Evolutionary conservation across 768 basidiomycete genomes (phyloP).

Genomic region (Gelatoporia subvermispora): DNA sequence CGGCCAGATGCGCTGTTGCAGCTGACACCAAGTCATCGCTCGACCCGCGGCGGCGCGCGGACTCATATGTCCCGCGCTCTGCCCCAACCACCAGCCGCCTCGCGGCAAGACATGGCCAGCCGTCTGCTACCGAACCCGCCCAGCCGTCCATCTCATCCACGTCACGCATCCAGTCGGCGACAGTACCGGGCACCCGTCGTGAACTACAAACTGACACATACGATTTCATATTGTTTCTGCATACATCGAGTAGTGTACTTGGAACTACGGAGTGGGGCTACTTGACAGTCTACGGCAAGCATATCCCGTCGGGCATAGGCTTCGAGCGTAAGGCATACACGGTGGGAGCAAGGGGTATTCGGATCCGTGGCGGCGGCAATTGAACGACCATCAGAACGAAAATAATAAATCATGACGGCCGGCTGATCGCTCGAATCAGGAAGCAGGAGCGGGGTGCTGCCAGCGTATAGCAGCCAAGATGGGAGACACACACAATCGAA

Average conservation of each 20-base stretch:
- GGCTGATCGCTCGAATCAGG: constrained; percentile 10
- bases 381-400: constrained; percentile 11
- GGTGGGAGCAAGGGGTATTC: constrained; percentile 1
- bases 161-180: too few relatives aligned
- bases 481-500: constrained; percentile 4
- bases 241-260: constrained; percentile 1
- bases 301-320: not conserved
- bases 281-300: not conserved
- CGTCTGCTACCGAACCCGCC: too few relatives aligned
- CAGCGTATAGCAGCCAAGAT: constrained; percentile 4
- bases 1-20: too few relatives aligned
- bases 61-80: too few relatives aligned
- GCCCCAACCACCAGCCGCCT: too few relatives aligned
- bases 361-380: constrained; percentile 16
- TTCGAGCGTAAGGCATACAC: constrained; percentile 3
- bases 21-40: too few relatives aligned
- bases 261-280: constrained; percentile 5
- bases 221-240: not conserved
- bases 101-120: too few relatives aligned
- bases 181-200: too few relatives aligned
- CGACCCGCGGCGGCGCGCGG: too few relatives aligned
- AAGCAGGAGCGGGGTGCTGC: constrained; percentile 12
- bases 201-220: not conserved
- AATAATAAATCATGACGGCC: constrained; percentile 9
- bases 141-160: too few relatives aligned